Evolutionary conservation across 2,329 filamentous ascomycete species (phyloP).

Genomic region (Fusarium zealandicum): DNA sequence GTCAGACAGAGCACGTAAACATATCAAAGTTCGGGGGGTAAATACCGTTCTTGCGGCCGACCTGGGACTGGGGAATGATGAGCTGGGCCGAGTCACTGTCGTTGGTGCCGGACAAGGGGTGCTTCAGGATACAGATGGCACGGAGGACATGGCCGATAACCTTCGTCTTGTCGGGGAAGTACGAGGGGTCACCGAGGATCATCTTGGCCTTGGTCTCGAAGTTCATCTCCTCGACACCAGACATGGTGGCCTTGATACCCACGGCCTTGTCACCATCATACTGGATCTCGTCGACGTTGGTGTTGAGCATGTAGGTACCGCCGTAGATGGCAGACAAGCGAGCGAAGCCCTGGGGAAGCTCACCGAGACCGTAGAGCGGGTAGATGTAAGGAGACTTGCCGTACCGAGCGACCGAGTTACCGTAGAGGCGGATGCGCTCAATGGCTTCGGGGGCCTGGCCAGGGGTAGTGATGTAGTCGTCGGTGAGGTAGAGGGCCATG

Average conservation of each 20-base stretch:
- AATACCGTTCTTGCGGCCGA: slow-evolving; percentile 93
- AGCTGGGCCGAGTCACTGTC: slow-evolving; percentile 90
- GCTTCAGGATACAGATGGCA: slow-evolving; percentile 96
- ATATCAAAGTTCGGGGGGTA: not conserved
- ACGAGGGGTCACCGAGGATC: slow-evolving; percentile 94
- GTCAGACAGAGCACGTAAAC: slow-evolving; percentile 9
- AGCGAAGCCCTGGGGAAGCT: slow-evolving; percentile 96
- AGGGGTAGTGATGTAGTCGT: slow-evolving; percentile 79
- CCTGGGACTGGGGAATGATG: slow-evolving; percentile 97
- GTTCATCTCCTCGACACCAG: slow-evolving; percentile 87
- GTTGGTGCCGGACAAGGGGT: slow-evolving; percentile 89
- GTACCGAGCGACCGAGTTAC: slow-evolving; percentile 96
- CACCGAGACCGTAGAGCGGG: slow-evolving; percentile 94
- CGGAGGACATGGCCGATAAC: slow-evolving; percentile 90
- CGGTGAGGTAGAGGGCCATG: slow-evolving; percentile 94
- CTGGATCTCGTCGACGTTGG: slow-evolving; percentile 85
- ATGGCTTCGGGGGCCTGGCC: slow-evolving; percentile 85
- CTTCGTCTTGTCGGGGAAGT: slow-evolving; percentile 90
- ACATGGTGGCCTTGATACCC: slow-evolving; percentile 98
- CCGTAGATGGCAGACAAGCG: slow-evolving; percentile 98
- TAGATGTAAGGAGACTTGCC: slow-evolving; percentile 99
- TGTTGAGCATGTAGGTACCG: slow-evolving; percentile 99
- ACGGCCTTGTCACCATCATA: slow-evolving; percentile 87
- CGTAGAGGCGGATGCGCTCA: slow-evolving; percentile 92
- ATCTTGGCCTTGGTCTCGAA: slow-evolving; percentile 96